Evolutionary conservation across 257 asterid genomes (phyloP).

Genomic region (Lavandula angustifolia): DNA sequence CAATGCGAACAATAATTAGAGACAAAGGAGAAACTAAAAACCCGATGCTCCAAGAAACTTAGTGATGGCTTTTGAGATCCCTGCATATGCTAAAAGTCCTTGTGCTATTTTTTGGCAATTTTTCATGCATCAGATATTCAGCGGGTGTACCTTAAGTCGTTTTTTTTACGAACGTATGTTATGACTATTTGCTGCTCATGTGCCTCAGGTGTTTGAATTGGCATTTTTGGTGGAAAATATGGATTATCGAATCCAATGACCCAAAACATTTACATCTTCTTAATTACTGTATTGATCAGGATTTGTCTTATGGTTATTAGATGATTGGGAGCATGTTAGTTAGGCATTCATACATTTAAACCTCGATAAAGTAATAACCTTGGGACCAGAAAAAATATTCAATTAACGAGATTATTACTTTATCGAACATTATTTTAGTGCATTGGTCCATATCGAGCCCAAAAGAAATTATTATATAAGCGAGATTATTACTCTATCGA

Average conservation of each 20-base stretch:
- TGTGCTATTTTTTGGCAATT: no score
- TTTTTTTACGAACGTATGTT: no score
- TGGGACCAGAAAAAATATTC: no score
- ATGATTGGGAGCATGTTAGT: constrained; percentile 23
- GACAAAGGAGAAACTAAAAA: neutral
- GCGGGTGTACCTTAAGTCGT: no score
- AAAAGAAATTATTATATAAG: no score
- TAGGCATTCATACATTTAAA: constrained; percentile 21
- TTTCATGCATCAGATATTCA: no score
- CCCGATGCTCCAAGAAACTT: neutral
- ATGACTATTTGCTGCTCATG: no score
- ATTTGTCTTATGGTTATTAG: neutral
- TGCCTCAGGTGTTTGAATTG: constrained; percentile 3
- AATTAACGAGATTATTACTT: no score
- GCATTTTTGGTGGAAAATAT: neutral
- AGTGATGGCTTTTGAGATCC: neutral
- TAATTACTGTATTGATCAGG: neutral
- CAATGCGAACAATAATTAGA: neutral
- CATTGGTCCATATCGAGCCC: no score
- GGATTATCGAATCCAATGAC: constrained; percentile 16
- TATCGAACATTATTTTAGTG: no score
- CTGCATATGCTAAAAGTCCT: neutral
- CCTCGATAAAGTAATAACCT: no score
- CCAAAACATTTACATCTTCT: neutral
- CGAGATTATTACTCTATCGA: no score